Base-by-base conservation (phyloP, 1,284 basidiomycete genomes). In the Ustilago cynodontis region DNA sequence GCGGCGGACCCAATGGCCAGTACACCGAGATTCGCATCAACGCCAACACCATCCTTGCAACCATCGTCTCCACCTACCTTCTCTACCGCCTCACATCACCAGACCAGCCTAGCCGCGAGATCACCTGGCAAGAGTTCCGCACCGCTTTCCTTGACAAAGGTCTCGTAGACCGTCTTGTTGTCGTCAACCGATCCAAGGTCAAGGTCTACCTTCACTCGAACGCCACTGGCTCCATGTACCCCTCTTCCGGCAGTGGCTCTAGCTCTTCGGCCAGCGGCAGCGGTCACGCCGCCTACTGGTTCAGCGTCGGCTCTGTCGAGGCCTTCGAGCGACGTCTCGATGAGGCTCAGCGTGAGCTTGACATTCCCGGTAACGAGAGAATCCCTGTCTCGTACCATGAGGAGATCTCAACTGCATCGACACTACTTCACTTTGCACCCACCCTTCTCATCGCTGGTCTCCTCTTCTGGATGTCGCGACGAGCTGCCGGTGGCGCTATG, bases 111-210 rank as follows among this genome's bases (percentile, higher is more conserved):
- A 90, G 92, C 6, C 91, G 92, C 74, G 95, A 98, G 87, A 97
- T 98, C 78, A 98, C 95, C 76, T 98, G 95, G 95, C 95, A 98
- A 87, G 95, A 98, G 86, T 98, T 98, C 89, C 91, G 95, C 69
- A 95, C 94, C 57, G 93, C 93, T 22, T 93, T 98, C 88, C 91
- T 98, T 57, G 93, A 97, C 86, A 95, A 96, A 86, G 96, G 95
- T 45, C 91, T 98, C 59, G 97, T 99, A 29, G 95, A 98, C 80
- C 95, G 92, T 83, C 91, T 99, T 65, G 91, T 91, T 59, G 97
- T 99, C 67, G 91, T 98, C 83, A 99, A 99, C 87, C 91, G 94
- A 41, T 91, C 91, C 73, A 93, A 91, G 85, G 96, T 98, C 63
- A 92, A 93, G 59, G 91, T 97, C 78, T 85, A 81, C 67, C 92